These are phyloP conservation scores for Monosporascus ibericus DNA, from an alignment of 2,329 filamentous ascomycete species.

Conservation along the genomic window DNA sequence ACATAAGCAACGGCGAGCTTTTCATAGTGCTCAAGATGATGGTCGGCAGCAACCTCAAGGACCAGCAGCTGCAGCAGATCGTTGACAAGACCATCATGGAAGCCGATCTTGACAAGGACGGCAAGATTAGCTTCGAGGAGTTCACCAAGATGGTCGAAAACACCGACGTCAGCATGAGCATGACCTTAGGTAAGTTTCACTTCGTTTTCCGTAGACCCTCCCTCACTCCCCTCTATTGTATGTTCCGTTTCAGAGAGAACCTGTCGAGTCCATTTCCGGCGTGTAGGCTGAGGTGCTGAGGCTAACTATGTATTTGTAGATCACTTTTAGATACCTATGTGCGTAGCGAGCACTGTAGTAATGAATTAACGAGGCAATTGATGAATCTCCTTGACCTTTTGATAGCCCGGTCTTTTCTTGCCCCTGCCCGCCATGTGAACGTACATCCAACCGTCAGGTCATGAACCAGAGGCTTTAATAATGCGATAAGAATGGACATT, in stretches of 20 bases:
- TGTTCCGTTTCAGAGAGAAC: too few species aligned
- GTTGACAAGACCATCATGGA: slow-evolving; percentile 99
- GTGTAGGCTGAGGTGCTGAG: neutral
- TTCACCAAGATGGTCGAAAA: slow-evolving; percentile 99
- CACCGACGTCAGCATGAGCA: slow-evolving; percentile 72
- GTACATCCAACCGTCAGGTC: too few species aligned
- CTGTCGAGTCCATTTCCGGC: too few species aligned
- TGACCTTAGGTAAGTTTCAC: slow-evolving; percentile 58
- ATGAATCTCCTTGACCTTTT: neutral
- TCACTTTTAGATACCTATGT: slow-evolving; percentile 23
- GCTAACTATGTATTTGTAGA: slow-evolving; percentile 14
- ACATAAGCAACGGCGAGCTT: slow-evolving; percentile 96
- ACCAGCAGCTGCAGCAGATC: slow-evolving; percentile 97
- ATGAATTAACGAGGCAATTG: slow-evolving; percentile 17
- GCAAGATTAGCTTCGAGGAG: slow-evolving; percentile 98
- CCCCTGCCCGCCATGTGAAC: neutral
- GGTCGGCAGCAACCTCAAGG: slow-evolving; percentile 98
- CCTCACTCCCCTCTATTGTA: neutral
- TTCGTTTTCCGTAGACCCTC: neutral
- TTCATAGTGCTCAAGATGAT: slow-evolving; percentile 99
- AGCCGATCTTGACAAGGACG: slow-evolving; percentile 90
- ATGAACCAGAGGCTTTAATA: too few species aligned
- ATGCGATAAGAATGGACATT: too few species aligned
- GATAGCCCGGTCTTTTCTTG: neutral
- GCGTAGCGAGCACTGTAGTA: slow-evolving; percentile 10